Evolutionary conservation across 1,284 basidiomycete species (phyloP).

Genomic region (Rhodotorula sp.): DNA sequence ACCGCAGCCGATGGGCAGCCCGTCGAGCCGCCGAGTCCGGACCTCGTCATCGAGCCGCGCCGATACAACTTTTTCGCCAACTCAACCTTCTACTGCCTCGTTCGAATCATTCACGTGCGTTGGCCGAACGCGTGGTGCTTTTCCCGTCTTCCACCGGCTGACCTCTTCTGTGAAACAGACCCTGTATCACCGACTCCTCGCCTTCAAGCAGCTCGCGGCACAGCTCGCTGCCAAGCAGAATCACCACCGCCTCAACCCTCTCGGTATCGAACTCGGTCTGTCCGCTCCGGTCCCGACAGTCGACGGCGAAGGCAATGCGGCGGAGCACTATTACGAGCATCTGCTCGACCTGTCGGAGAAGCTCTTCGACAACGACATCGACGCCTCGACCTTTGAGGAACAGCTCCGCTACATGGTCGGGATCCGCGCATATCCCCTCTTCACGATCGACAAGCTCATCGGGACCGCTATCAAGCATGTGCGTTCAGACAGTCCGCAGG

Average conservation of each 20-base stretch:
- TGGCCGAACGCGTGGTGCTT: not conserved
- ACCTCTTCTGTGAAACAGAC: conserved; percentile 56
- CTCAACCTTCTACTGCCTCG: conserved; percentile 85
- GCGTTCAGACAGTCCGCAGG: not conserved
- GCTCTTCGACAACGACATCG: conserved; percentile 88
- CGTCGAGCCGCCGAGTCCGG: conserved; percentile 14
- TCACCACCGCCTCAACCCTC: conserved; percentile 55
- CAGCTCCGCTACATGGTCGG: conserved; percentile 97
- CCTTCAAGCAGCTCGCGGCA: conserved; percentile 70
- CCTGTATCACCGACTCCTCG: conserved; percentile 75
- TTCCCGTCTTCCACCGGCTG: conserved; percentile 16
- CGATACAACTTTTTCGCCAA: conserved; percentile 74
- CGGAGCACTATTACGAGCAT: conserved; percentile 78
- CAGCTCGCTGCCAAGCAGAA: conserved; percentile 50
- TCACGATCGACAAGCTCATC: conserved; percentile 47
- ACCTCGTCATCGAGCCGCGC: conserved; percentile 27
- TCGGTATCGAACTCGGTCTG: conserved; percentile 57
- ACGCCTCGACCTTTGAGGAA: conserved; percentile 90
- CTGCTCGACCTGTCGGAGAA: conserved; percentile 87
- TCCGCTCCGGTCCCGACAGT: conserved; percentile 40
- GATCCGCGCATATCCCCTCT: conserved; percentile 69
- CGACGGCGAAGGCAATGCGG: conserved; percentile 54
- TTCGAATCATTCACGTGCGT: conserved; percentile 81
- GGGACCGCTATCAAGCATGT: conserved; percentile 44
- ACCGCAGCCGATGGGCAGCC: conserved; percentile 38